These are phyloP conservation scores for Geranium rotundifolium DNA, from an alignment of 345 rosid genomes.

Conservation along the genomic window DNA sequence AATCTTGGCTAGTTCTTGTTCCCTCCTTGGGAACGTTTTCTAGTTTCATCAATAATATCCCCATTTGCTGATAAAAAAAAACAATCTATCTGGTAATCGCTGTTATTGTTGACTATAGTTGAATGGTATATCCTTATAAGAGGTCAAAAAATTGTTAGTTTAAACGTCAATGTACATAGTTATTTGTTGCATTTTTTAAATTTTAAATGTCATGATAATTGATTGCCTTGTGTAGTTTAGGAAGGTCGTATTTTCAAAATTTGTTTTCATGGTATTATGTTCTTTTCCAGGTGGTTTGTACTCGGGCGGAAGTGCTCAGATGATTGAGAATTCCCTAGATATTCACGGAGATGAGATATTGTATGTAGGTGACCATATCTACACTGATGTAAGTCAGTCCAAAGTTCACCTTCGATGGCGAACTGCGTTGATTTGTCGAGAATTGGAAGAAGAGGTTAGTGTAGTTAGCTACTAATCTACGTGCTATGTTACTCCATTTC, in stretches of 20 bases:
- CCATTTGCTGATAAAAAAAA: too few species aligned
- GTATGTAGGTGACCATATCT: slow-evolving; percentile 92
- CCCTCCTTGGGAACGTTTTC: too few species aligned
- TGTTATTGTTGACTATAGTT: too few species aligned
- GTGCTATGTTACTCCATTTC: background rate
- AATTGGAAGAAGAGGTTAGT: slow-evolving; percentile 84
- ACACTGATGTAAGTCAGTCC: slow-evolving; percentile 92
- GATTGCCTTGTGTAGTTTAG: background rate
- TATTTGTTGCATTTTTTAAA: too few species aligned
- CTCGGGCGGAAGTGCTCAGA: slow-evolving; percentile 96
- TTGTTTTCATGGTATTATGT: slow-evolving; percentile 1
- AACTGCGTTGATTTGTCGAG: slow-evolving; percentile 87
- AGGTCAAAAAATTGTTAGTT: too few species aligned
- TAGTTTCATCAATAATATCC: too few species aligned
- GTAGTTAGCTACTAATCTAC: slow-evolving; percentile 5
- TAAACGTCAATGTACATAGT: too few species aligned
- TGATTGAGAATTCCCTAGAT: slow-evolving; percentile 76
- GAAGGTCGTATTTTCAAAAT: background rate
- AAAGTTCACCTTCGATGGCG: slow-evolving; percentile 92
- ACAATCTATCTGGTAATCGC: too few species aligned
- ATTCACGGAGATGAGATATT: slow-evolving; percentile 92
- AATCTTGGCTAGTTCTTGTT: too few species aligned
- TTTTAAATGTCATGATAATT: too few species aligned
- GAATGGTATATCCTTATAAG: too few species aligned
- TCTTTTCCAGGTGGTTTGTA: slow-evolving; percentile 61